Conservation (phyloP, 306 rosid genomes). For the Citrullus colocynthis region DNA sequence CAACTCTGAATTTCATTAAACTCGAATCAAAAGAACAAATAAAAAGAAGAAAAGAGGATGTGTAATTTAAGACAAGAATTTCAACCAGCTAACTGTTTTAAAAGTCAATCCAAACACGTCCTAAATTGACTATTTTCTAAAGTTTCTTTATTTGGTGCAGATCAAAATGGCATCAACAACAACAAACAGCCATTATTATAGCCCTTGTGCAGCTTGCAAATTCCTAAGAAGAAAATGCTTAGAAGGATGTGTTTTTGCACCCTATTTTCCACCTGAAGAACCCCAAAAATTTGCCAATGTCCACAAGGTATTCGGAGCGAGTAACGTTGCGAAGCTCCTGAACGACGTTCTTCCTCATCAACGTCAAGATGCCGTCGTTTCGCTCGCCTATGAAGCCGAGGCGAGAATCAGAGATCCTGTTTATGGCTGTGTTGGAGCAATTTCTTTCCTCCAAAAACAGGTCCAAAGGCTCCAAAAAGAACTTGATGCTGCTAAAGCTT, state of each 20-base stretch:
- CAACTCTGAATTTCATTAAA: neutral
- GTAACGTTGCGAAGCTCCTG: conserved; percentile 87
- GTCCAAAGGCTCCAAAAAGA: conserved; percentile 87
- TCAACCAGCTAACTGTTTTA: no score
- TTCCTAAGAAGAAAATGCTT: conserved; percentile 85
- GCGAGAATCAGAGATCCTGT: conserved; percentile 85
- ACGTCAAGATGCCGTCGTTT: conserved; percentile 83
- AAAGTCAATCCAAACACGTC: no score
- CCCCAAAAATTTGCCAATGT: conserved; percentile 89
- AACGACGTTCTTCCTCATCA: conserved; percentile 88
- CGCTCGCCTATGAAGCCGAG: conserved; percentile 90
- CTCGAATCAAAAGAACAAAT: neutral
- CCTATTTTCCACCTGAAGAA: conserved; percentile 93
- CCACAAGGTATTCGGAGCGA: conserved; percentile 93
- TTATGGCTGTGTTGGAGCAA: conserved; percentile 88
- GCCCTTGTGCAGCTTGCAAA: conserved; percentile 96
- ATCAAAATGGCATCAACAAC: conserved; percentile 21
- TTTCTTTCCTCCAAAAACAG: conserved; percentile 80
- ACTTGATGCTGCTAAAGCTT: conserved; percentile 73
- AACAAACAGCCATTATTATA: conserved; percentile 26
- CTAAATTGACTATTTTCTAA: no score
- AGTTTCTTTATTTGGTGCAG: neutral
- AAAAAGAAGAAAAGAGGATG: neutral
- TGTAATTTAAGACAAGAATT: neutral
- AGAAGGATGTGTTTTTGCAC: conserved; percentile 81